Base-by-base conservation (phyloP, 805 yeast species). In the Kodamaea hsintzibuensis region DNA sequence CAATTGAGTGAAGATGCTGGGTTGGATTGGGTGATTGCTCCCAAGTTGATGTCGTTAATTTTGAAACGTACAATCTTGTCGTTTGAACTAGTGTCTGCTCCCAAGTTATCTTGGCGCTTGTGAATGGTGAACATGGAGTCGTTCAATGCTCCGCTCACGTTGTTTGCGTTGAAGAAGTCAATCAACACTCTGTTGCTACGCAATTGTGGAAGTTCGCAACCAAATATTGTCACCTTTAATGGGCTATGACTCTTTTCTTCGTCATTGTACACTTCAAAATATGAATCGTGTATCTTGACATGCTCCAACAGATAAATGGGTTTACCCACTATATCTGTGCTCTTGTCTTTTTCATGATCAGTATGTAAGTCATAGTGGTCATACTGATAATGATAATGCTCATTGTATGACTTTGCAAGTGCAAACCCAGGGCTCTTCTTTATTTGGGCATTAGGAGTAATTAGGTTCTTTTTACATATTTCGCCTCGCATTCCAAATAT, bases 81-180 rank as follows among this genome's bases (percentile, higher is more conserved):
- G 50, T 70, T 58, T 5, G 35, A 30, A 1, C 62, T 70, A 30
- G 66, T 69, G 33, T 79, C 74, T 57, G 77, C 77, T 0, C 82
- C 81, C 48, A 47, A 19, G 55, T 78, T 69, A 52, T 80, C 79
- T 63, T 88, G 93, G 60, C 88, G 81, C 63, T 87, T 87, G 61
- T 88, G 95, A 18, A 89, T 78, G 0, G 91, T 86, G 69, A 88
- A 88, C 67, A 89, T 74, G 1, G 95, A 83, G 51, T 86, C 86
- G 62, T 88, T 86, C 12, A 88, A 75, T 0, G 92, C 82, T 0
- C 96, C 96, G 13, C 88, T 83, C 33, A 86, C 83, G 48, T 85
- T 83, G 53, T 78, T 78, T 12, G 91, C 89, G 64, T 84, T 85
- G 69, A 88, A 79, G 51, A 88, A 77, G 66, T 89, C 95, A 53